A percentile compares a stretch with the other conserved stretches of the same genome.
Conservation (phyloP, 345 rosid species). For the Aethionema arabicum region DNA sequence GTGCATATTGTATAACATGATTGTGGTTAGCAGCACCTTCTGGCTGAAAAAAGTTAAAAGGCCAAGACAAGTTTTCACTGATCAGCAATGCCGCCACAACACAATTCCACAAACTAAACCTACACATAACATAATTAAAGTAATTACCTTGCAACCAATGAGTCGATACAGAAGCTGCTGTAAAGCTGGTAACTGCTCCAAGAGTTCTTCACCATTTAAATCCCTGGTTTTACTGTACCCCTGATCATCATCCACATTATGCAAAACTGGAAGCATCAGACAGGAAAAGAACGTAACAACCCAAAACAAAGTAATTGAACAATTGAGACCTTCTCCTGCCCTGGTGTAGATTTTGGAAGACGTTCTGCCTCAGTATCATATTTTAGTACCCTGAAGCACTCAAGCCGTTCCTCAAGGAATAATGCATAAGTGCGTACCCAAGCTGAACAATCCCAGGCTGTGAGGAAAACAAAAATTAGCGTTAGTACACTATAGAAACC, state of each 20-base stretch:
- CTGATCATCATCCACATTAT: conserved; percentile 42
- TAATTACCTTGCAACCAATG: conserved; percentile 95
- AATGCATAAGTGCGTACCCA: conserved; percentile 98
- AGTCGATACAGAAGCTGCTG: conserved; percentile 91
- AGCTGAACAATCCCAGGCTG: conserved; percentile 99
- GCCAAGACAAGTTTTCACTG: conserved; percentile 2
- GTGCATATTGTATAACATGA: conserved; percentile 90
- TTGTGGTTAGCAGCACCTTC: conserved; percentile 92
- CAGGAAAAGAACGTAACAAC: neutral
- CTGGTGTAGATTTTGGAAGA: conserved; percentile 76
- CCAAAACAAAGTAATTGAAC: conserved; percentile 5
- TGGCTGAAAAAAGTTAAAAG: conserved; percentile 57
- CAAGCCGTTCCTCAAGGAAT: conserved; percentile 92
- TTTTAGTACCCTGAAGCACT: conserved; percentile 83
- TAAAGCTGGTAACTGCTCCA: conserved; percentile 89
- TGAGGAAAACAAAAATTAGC: neutral
- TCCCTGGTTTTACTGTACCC: conserved; percentile 92
- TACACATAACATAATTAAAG: no score
- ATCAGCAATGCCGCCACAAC: conserved; percentile 17
- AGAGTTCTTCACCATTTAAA: conserved; percentile 71
- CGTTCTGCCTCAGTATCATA: conserved; percentile 97
- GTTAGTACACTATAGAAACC: neutral
- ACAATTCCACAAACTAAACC: conserved; percentile 19
- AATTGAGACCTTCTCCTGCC: conserved; percentile 71
- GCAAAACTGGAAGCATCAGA: conserved; percentile 23